Evolutionary conservation across 257 asterid species (phyloP).

Genomic region (Leptodermis oblonga): DNA sequence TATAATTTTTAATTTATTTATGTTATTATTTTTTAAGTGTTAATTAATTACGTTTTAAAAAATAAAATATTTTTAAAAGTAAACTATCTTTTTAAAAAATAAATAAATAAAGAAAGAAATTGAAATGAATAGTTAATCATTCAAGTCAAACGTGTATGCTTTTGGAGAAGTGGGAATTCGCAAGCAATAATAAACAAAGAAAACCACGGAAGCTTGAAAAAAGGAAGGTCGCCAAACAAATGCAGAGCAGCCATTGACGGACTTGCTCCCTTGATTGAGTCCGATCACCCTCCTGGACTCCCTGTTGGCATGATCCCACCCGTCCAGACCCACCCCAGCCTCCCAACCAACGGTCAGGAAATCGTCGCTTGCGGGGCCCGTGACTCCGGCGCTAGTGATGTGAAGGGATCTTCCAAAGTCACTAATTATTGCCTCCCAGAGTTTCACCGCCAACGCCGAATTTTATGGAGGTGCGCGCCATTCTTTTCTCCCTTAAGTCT

Average conservation of each 20-base stretch:
- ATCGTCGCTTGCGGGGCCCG: neutral
- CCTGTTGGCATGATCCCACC: conserved; percentile 13
- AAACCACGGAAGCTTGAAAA: too few relatives aligned
- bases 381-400: neutral
- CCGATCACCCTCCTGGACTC: neutral
- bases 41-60: too few relatives aligned
- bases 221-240: too few relatives aligned
- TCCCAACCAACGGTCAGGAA: neutral
- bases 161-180: too few relatives aligned
- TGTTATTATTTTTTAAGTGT: too few relatives aligned
- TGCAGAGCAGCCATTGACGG: too few relatives aligned
- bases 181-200: too few relatives aligned
- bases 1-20: too few relatives aligned
- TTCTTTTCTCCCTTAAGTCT: neutral
- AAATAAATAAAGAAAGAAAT: too few relatives aligned
- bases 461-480: conserved; percentile 24
- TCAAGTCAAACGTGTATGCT: neutral
- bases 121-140: neutral
- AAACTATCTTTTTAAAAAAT: too few relatives aligned
- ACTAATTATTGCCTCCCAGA: neutral
- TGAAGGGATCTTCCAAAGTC: neutral
- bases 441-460: neutral
- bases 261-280: neutral
- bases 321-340: neutral
- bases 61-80: too few relatives aligned